Evolutionary conservation across 163 green algal genomes (phyloP).

Genomic region (Scenedesmus sp.): DNA sequence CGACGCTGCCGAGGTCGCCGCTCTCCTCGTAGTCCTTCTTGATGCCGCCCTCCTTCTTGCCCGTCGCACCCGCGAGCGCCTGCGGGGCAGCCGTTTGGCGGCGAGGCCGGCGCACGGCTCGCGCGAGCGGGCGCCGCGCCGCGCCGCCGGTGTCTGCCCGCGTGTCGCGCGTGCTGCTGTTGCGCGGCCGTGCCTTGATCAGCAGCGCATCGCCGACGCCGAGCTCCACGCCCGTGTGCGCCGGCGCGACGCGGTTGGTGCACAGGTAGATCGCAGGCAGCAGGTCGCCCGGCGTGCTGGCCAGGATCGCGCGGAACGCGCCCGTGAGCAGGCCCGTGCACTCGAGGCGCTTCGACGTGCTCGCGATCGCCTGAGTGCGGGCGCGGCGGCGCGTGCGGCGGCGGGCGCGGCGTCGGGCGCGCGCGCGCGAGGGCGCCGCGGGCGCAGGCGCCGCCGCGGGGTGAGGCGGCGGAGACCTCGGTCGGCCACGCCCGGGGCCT

Average conservation of each 20-base stretch:
- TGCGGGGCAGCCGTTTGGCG: too few species aligned
- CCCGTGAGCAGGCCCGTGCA: conserved; percentile 84
- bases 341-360: conserved; percentile 82
- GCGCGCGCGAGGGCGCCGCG: too few species aligned
- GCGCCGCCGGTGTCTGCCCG: too few species aligned
- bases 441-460: too few species aligned
- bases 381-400: too few species aligned
- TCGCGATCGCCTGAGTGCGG: conserved; percentile 79
- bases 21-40: conserved; percentile 78
- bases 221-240: conserved; percentile 95
- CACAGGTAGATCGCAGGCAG: conserved; percentile 94
- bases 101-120: too few species aligned
- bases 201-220: conserved; percentile 95
- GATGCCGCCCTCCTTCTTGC: conserved; percentile 80
- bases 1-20: conserved; percentile 93
- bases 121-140: too few species aligned
- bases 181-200: conserved; percentile 71
- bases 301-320: conserved; percentile 86
- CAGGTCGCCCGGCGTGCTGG: conserved; percentile 84
- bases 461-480: too few species aligned
- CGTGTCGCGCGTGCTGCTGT: too few species aligned
- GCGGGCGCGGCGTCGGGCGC: too few species aligned
- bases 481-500: too few species aligned
- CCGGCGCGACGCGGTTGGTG: conserved; percentile 88
- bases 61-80: conserved; percentile 82